Conservation (phyloP, 176 grass and related monocot species). For the Olyra latifolia region DNA sequence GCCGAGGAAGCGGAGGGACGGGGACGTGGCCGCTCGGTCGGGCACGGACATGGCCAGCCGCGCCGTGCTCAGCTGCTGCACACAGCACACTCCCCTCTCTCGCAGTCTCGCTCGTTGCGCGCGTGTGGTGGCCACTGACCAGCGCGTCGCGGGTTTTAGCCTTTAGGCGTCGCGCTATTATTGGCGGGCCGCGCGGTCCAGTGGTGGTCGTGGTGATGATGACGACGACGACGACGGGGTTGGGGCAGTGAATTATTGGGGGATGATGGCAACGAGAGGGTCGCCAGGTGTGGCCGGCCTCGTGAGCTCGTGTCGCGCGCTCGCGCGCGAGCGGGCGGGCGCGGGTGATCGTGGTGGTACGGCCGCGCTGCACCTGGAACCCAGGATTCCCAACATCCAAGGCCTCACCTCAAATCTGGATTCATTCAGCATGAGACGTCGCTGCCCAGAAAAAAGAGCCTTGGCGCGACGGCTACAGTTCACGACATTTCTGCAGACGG, state of each 20-base stretch:
- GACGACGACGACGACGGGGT: conserved; percentile 12
- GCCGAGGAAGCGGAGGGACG: conserved; percentile 73
- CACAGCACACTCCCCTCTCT: too few species aligned
- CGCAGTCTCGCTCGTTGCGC: neutral
- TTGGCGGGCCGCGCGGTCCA: conserved; percentile 17
- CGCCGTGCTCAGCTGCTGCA: neutral
- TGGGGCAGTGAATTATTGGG: conserved; percentile 57
- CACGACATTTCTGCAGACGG: neutral
- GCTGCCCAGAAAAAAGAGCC: conserved; percentile 5
- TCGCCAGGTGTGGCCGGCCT: neutral
- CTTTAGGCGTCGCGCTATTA: conserved; percentile 38
- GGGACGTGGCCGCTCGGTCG: conserved; percentile 38
- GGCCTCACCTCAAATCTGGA: conserved; percentile 1
- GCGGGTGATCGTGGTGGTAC: neutral
- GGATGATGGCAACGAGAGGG: conserved; percentile 42
- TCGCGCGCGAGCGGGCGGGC: neutral
- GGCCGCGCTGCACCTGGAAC: neutral
- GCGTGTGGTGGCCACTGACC: conserved; percentile 11
- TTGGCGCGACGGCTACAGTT: neutral
- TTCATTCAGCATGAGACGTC: neutral
- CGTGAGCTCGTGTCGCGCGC: conserved; percentile 36
- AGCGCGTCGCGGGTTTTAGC: conserved; percentile 21
- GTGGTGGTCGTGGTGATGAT: conserved; percentile 4
- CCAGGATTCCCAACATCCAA: conserved; percentile 11
- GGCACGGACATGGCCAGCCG: conserved; percentile 42